Base-by-base conservation (phyloP, 2,329 filamentous ascomycete genomes). In the Ceratocystis huliohia region DNA sequence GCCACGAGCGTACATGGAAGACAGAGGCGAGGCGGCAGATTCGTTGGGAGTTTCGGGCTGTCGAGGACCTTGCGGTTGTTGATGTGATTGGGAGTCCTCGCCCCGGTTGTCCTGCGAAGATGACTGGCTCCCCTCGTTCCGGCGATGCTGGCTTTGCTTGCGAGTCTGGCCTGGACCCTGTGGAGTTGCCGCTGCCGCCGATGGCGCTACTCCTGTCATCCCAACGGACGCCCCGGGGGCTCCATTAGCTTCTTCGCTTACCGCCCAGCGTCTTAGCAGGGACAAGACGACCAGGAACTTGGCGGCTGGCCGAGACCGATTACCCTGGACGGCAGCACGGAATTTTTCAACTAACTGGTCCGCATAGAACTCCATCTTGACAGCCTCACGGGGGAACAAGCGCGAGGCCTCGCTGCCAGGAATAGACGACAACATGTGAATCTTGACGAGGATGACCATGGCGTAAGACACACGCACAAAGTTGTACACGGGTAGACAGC, bases 391-490 rank as follows among this genome's bases (percentile, higher is more conserved):
- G 70, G 85, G 80, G 69, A 93, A 86, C 20, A 91, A 81, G 68
- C 82, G 82, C n/a, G 84, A 85, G 1, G 92, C 80, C 70, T 87
- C 85, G 17, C 83, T 86, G 50, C 82, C 81, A 0, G 85, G 82
- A 15, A 82, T 80, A 1, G 82, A 82, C 2, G 86, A 84, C 7
- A 85, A 83, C 63, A 88, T 86, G 74, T 87, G 87, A 69, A 91
- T 82, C 74, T 90, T 91, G 73, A 89, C 87, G 46, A 91, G 77
- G 41, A 88, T 83, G 22, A 91, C 85, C 1, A 86, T 81, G 5
- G 84, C 85, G 72, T 89, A 90, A 10, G 87, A 84, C 20, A 89
- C 83, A 33, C 88, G 84, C 17, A 89, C 87, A 71, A 88, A 85
- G 73, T 83, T 84, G 71, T 88, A 86, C 2, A 88, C 86, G 20